Conservation (phyloP, 1,284 basidiomycete genomes). For the Puccinia triticina region DNA sequence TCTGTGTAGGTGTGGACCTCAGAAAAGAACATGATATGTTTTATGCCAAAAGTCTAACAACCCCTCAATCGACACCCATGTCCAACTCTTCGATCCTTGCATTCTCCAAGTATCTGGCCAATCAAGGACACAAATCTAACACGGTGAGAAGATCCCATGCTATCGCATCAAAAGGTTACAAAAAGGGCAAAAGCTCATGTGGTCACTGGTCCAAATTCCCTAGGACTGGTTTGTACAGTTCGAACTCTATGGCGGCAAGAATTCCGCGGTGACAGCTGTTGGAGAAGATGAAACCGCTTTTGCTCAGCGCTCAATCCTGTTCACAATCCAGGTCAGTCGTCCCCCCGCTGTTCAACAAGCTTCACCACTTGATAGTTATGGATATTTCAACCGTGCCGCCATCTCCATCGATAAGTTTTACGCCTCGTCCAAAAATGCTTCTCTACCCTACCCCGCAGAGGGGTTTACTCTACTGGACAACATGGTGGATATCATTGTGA, state of each 20-base stretch:
- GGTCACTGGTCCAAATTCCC: neutral
- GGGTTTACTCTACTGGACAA: conserved; percentile 20
- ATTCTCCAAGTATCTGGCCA: conserved; percentile 55
- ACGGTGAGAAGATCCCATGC: neutral
- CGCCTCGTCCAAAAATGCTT: conserved; percentile 15
- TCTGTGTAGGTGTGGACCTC: conserved; percentile 22
- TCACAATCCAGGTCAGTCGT: conserved; percentile 20
- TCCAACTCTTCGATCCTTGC: conserved; percentile 49
- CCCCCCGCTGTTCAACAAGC: neutral
- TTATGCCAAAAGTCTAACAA: conserved; percentile 56
- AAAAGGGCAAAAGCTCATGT: neutral
- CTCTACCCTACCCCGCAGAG: conserved; percentile 6
- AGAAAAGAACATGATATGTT: conserved; percentile 53
- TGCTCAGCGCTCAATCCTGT: conserved; percentile 27
- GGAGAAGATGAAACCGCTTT: conserved; percentile 30
- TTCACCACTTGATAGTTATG: neutral
- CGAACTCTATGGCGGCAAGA: conserved; percentile 35
- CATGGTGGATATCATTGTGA: conserved; percentile 32
- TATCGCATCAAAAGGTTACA: neutral
- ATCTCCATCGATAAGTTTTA: neutral
- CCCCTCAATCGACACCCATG: conserved; percentile 53
- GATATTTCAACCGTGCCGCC: neutral
- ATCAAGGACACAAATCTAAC: conserved; percentile 48
- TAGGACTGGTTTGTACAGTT: conserved; percentile 48
- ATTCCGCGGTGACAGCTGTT: conserved; percentile 22